phyloP scores from a whole-genome alignment of 2,329 filamentous ascomycete genomes.

The Fusarium camptoceras region DNA sequence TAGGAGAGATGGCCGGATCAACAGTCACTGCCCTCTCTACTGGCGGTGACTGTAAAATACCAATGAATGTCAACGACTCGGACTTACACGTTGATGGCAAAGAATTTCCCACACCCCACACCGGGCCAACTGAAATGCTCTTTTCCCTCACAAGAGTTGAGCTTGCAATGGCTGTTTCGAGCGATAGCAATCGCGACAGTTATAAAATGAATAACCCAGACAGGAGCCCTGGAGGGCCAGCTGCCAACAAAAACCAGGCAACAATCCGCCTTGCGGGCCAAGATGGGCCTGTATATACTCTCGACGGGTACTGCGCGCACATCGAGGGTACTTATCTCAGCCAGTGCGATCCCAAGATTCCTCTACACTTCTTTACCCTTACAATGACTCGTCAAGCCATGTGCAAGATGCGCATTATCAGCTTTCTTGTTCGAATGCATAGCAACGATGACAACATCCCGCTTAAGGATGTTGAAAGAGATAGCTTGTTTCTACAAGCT shows the following conservation, averaged over 20 bases:
- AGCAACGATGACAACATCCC: constrained; percentile 52
- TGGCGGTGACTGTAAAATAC: constrained; percentile 66
- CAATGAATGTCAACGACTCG: constrained; percentile 71
- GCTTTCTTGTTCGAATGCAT: constrained; percentile 64
- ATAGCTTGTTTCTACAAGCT: constrained; percentile 65
- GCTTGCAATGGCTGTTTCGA: constrained; percentile 65
- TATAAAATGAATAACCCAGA: constrained; percentile 47
- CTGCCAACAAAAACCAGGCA: constrained; percentile 45
- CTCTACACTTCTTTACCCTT: constrained; percentile 69
- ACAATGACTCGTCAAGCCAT: constrained; percentile 67
- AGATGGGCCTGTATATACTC: constrained; percentile 60
- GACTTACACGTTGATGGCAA: constrained; percentile 69
- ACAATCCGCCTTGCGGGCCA: constrained; percentile 62
- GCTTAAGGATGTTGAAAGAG: constrained; percentile 61
- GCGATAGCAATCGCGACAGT: constrained; percentile 57
- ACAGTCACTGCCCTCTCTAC: constrained; percentile 67
- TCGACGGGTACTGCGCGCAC: constrained; percentile 65
- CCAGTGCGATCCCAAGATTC: constrained; percentile 68
- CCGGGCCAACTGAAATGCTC: constrained; percentile 69
- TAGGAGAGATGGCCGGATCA: constrained; percentile 73
- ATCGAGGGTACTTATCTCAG: constrained; percentile 68
- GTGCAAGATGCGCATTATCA: constrained; percentile 67
- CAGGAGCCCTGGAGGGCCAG: constrained; percentile 42
- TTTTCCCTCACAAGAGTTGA: constrained; percentile 69
- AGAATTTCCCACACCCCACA: constrained; percentile 61